phyloP scores from a whole-genome alignment of 2,329 filamentous ascomycete genomes.

The Fusarium sp. region DNA sequence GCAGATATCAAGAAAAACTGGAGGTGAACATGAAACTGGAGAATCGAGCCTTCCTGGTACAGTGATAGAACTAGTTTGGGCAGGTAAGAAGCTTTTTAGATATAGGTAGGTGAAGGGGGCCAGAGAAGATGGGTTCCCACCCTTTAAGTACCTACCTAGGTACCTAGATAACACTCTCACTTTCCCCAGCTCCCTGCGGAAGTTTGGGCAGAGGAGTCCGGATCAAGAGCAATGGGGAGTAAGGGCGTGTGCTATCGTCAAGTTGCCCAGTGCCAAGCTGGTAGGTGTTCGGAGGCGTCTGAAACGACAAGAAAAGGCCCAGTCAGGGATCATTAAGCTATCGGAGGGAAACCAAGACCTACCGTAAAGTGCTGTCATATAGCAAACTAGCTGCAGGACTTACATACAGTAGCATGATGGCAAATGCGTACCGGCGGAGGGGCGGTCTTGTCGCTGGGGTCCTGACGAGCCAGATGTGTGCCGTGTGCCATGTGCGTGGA shows the following conservation, averaged over 20 bases:
- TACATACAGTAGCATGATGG: slow-evolving; percentile 20
- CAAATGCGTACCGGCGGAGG: slow-evolving; percentile 32
- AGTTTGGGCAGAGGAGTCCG: slow-evolving; percentile 32
- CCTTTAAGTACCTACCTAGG: slow-evolving; percentile 46
- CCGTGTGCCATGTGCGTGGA: slow-evolving; percentile 41
- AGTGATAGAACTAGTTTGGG: slow-evolving; percentile 28
- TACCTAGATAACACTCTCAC: slow-evolving; percentile 22
- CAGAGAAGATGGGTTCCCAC: slow-evolving; percentile 40
- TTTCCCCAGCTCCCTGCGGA: slow-evolving; percentile 34
- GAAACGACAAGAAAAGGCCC: slow-evolving; percentile 35
- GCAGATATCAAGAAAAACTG: slow-evolving; percentile 20
- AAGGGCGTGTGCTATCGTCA: slow-evolving; percentile 45
- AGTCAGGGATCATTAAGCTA: slow-evolving; percentile 48
- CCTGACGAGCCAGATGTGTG: slow-evolving; percentile 33
- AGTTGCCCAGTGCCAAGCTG: slow-evolving; percentile 45
- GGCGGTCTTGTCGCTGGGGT: slow-evolving; percentile 24
- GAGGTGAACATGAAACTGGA: slow-evolving; percentile 27
- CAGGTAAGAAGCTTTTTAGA: slow-evolving; percentile 20
- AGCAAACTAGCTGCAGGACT: slow-evolving; percentile 42
- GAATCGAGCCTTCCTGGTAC: slow-evolving; percentile 29
- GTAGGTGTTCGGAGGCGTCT: slow-evolving; percentile 32
- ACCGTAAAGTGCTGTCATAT: slow-evolving; percentile 43
- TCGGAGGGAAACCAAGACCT: slow-evolving; percentile 40
- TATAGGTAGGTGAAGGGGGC: slow-evolving; percentile 21
- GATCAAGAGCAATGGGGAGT: slow-evolving; percentile 17